A percentile compares a stretch with the other conserved stretches of the same genome.
Evolutionary conservation across 2,329 filamentous ascomycete species (phyloP).

Genomic region (Claviceps maximensis): DNA sequence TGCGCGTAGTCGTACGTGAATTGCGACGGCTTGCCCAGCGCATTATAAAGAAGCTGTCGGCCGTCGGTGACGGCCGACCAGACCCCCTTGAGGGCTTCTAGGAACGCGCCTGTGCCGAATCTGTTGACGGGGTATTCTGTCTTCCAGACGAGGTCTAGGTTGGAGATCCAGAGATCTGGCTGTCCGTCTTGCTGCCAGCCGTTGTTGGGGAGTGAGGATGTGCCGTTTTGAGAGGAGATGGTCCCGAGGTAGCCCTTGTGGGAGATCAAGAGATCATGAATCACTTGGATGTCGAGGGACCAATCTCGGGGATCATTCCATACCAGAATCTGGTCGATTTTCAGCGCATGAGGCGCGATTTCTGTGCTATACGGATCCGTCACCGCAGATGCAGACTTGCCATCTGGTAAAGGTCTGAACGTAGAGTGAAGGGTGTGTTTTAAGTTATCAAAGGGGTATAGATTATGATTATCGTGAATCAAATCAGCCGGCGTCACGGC

Average conservation of each 20-base stretch:
- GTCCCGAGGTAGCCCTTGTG: conserved; percentile 70
- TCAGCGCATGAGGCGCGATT: conserved; percentile 37
- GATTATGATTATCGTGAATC: conserved; percentile 53
- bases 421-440: conserved; percentile 18
- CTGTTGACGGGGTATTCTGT: conserved; percentile 73
- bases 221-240: conserved; percentile 57
- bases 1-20: conserved; percentile 70
- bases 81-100: conserved; percentile 65
- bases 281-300: conserved; percentile 77
- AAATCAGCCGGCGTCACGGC: conserved; percentile 83
- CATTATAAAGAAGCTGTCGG: conserved; percentile 43
- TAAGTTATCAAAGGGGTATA: conserved; percentile 66
- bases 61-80: conserved; percentile 62
- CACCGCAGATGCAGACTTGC: conserved; percentile 19
- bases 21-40: conserved; percentile 72
- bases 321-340: conserved; percentile 81
- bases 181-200: conserved; percentile 79
- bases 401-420: conserved; percentile 18
- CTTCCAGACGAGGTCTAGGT: conserved; percentile 83
- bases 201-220: conserved; percentile 47
- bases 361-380: conserved; percentile 19
- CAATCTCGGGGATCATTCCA: conserved; percentile 96
- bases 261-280: conserved; percentile 73
- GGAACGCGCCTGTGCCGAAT: conserved; percentile 84
- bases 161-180: conserved; percentile 74